Conservation (phyloP, 148 eudicot species). For the Persicaria tinctoria region DNA sequence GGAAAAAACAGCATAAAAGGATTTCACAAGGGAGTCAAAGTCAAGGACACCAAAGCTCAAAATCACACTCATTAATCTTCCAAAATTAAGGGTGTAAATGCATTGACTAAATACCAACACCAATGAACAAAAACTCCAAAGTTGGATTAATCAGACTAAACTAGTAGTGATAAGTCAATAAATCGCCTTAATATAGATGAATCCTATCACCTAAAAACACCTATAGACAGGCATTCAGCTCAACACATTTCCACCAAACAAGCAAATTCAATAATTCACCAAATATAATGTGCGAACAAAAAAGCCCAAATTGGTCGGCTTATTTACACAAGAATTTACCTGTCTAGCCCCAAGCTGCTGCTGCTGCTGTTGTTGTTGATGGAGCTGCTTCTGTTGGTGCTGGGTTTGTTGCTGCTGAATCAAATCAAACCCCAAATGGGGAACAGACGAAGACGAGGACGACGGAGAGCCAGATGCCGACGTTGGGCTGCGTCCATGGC, state of each 20-base stretch:
- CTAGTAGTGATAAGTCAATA: not conserved
- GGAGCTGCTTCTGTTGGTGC: not conserved
- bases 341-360: slow-evolving; percentile 26
- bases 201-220: not conserved
- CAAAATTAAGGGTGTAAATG: not conserved
- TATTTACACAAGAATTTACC: slow-evolving; percentile 21
- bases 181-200: not conserved
- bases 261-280: not conserved
- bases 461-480: slow-evolving; percentile 75
- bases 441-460: slow-evolving; percentile 52
- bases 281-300: not conserved
- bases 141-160: not conserved
- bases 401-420: slow-evolving; percentile 51
- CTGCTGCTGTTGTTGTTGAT: slow-evolving; percentile 1
- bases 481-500: slow-evolving; percentile 69
- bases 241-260: not conserved
- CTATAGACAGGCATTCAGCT: not conserved
- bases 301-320: slow-evolving; percentile 1
- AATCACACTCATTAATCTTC: not conserved
- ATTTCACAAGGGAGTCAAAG: not conserved
- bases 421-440: slow-evolving; percentile 59
- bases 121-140: not conserved
- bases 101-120: not conserved
- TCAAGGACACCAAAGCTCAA: not conserved
- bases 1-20: slow-evolving; percentile 1